phyloP scores from a whole-genome alignment of 2,329 filamentous ascomycete genomes.

The Pseudocercospora macadamiae region DNA sequence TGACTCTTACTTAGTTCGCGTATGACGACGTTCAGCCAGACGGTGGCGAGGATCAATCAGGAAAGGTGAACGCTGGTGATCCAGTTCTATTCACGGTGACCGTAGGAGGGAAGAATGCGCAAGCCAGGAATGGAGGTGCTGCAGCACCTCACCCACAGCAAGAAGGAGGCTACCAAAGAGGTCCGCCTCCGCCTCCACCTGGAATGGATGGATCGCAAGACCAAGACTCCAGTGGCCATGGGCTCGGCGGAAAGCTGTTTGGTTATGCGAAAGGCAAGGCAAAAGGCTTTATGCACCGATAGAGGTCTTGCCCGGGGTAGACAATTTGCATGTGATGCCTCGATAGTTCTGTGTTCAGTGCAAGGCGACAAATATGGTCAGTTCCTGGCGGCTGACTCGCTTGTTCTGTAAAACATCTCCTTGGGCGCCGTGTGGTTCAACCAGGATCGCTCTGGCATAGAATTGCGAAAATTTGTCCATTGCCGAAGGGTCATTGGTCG shows the following conservation, averaged over 20 bases:
- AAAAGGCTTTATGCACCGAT: conserved; percentile 7
- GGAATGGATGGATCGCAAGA: conserved; percentile 6
- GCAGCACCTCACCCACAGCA: conserved; percentile 13
- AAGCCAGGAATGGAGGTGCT: conserved; percentile 8
- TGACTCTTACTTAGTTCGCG: conserved; percentile 66
- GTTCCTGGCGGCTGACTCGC: background rate
- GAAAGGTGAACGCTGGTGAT: conserved; percentile 53
- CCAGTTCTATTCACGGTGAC: conserved; percentile 46
- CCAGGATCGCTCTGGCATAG: background rate
- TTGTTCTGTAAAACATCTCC: background rate
- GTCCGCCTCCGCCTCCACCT: conserved; percentile 23
- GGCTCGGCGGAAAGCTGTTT: conserved; percentile 8
- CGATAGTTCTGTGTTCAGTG: background rate
- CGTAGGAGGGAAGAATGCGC: conserved; percentile 25
- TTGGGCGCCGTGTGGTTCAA: background rate
- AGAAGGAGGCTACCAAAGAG: conserved; percentile 15
- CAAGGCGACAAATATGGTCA: background rate
- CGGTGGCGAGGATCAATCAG: conserved; percentile 59
- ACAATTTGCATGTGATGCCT: background rate
- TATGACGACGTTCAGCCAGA: conserved; percentile 66
- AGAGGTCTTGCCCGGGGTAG: background rate
- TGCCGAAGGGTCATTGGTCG: background rate
- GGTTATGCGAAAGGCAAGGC: conserved; percentile 6
- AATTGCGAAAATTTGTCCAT: background rate
- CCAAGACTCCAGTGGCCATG: background rate